Conservation (phyloP, 176 grass and related monocot genomes). For the Avena insularis region DNA sequence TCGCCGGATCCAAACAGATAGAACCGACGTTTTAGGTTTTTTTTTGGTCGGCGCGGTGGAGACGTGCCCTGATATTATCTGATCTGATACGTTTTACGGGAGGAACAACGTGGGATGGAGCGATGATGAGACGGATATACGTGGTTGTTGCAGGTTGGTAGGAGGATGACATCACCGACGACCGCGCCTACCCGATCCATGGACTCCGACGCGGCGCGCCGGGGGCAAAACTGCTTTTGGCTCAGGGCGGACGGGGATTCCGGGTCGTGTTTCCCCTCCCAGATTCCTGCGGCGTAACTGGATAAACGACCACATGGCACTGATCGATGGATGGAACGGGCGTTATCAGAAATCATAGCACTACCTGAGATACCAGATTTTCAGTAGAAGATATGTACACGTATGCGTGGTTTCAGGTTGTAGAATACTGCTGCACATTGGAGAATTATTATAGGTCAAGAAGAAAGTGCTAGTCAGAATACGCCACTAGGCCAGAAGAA, state of each 20-base stretch:
- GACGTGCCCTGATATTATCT: too few relatives aligned
- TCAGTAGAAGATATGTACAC: not conserved
- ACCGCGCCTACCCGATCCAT: constrained; percentile 11
- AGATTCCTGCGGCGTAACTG: constrained; percentile 5
- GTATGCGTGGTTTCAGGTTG: not conserved
- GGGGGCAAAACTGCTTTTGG: too few relatives aligned
- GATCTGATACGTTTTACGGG: not conserved
- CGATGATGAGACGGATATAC: not conserved
- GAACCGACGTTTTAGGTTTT: too few relatives aligned
- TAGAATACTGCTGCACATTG: not conserved
- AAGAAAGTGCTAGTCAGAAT: not conserved
- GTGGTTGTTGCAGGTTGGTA: constrained; percentile 68
- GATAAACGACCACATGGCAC: not conserved
- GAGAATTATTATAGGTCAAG: not conserved
- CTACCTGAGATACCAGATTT: not conserved
- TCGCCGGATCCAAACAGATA: too few relatives aligned
- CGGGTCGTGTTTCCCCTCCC: constrained; percentile 14
- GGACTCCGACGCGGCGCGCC: not conserved
- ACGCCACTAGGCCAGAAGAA: not conserved
- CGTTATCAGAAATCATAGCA: not conserved
- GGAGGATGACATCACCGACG: constrained; percentile 60
- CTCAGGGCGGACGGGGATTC: not conserved
- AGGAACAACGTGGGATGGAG: not conserved
- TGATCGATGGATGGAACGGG: not conserved
- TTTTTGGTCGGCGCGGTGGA: too few relatives aligned